Evolutionary conservation across 805 yeast genomes (phyloP), one percentile per base, ranked within the genome.

Genomic region (Candida tibetensis): DNA sequence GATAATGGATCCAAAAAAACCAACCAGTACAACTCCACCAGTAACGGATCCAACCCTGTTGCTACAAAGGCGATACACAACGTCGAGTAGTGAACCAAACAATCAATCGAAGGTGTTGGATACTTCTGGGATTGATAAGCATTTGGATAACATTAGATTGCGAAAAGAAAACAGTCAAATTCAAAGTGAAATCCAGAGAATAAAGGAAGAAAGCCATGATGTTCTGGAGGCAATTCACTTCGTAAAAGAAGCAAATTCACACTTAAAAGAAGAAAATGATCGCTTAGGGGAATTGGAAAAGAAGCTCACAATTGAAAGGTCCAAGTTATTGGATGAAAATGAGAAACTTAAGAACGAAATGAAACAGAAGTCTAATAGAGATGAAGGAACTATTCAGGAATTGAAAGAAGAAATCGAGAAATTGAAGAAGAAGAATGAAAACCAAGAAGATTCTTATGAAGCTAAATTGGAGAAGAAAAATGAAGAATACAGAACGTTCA

Each of bases 111-210:
- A 48, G 19, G 50, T 55, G 1, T 49, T 66, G 31, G 71, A 66
- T 44, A 57, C 71, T 2, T 57, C 71, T 1, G 53, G 50, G 5
- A 62, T 69, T 14, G 74, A 69, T 45, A 69, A 65, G 40, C 72
- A 68, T 43, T 49, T 69, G 32, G 74, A 69, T 35, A 65, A 67
- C 36, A 60, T 69, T 3, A 50, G 72, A 33, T 53, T 68, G 17
- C 57, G 58, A 30, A 59, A 57, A 34, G 69, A 59, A 39, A 57
- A 55, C 33, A 38, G 42, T 6, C 62, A 59, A 18, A 21, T 6
- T 5, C 19, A 3, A 17, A 16, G 3, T 21, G 19, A 28, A 14
- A 14, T 8, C 9, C 14, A 6, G 32, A 8, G 18, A 5, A 22
- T 58, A 2, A 26, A 17, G 15, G 37, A 32, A 4, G 45, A 51